A percentile compares a stretch with the other conserved stretches of the same genome.
Evolutionary conservation across 176 grass and related monocot genomes (phyloP).

Genomic region (Lolium multiflorum): DNA sequence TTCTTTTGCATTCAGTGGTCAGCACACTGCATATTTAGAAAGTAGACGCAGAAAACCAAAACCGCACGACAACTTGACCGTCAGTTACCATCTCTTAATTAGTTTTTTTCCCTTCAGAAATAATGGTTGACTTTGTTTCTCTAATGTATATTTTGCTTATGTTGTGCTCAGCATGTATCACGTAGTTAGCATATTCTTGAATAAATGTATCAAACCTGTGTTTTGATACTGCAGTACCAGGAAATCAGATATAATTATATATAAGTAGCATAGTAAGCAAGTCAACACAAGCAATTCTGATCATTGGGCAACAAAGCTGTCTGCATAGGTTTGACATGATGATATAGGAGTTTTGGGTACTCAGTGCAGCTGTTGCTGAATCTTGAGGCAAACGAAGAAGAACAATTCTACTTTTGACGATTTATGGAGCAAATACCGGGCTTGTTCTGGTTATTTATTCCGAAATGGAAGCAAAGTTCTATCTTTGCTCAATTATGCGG

Average conservation of each 20-base stretch:
- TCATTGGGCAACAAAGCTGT: background rate
- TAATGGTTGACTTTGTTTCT: conserved; percentile 18
- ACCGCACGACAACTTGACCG: background rate
- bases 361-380: conserved; percentile 35
- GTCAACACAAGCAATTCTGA: conserved; percentile 48
- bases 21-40: conserved; percentile 31
- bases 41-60: conserved; percentile 43
- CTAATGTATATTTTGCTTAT: background rate
- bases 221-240: conserved; percentile 40
- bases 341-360: background rate
- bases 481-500: conserved; percentile 45
- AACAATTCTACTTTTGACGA: conserved; percentile 36
- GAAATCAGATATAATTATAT: conserved; percentile 17
- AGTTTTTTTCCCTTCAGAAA: background rate
- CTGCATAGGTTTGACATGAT: conserved; percentile 16
- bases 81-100: conserved; percentile 6
- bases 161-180: conserved; percentile 20
- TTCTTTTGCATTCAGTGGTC: conserved; percentile 36
- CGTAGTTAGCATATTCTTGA: background rate
- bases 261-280: conserved; percentile 35
- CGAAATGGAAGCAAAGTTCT: conserved; percentile 36
- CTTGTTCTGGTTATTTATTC: background rate
- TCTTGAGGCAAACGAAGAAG: conserved; percentile 32
- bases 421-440: conserved; percentile 30
- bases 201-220: conserved; percentile 9